Base-by-base conservation (phyloP, 208 protist genomes). In the Acanthamoeba divionensis region DNA sequence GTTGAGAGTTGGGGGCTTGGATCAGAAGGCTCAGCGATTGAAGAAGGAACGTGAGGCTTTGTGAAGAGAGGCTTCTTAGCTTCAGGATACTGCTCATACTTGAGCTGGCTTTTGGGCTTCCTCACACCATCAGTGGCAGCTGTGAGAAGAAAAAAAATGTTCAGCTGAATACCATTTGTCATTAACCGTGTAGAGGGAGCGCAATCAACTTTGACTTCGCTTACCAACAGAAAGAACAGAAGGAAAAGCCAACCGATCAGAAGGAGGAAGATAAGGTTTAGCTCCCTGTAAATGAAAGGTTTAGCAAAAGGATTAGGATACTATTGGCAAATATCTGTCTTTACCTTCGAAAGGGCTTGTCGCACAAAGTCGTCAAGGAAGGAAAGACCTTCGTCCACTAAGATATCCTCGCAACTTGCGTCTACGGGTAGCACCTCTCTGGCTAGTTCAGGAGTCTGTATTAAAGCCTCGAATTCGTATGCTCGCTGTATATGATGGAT, bases 361-460 rank as follows among this genome's bases (percentile, higher is more conserved):
- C 57, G 69, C 44, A 94, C 92, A 41, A 63, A 92, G n/a, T 38
- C 50, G 47, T 94, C 89, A 3, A 94, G 73, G 57, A 94, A 91
- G 33, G 80, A 90, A 15, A 93, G 33, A 48, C 65, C 31, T 38
- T 89, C 5, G 48, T 89, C 82, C 57, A 89, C 60, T 38, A 71
- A 29, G 9, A 63, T 69, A 29, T 87, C 79, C 29, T 69, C 52
- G n/a, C 52, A 87, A 29, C 60, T 90, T 5, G 93, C 86, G 62
- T 94, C 93, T 12, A 91, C 47, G 26, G 93, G 93, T 45, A 94
- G 69, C 26, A 92, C 91, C 15, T 15, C 24, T 9, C 18, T 29
- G 69, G 91, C 77, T 45, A 67, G 8, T 29, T 82, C 90, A 15
- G 36, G 9, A 38, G 57, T 24, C 33, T 9, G 26, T 18, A 89